Evolutionary conservation across 2,329 filamentous ascomycete genomes (phyloP), one percentile per base, ranked within the genome.

Genomic region (Sporothrix euskadiensis): DNA sequence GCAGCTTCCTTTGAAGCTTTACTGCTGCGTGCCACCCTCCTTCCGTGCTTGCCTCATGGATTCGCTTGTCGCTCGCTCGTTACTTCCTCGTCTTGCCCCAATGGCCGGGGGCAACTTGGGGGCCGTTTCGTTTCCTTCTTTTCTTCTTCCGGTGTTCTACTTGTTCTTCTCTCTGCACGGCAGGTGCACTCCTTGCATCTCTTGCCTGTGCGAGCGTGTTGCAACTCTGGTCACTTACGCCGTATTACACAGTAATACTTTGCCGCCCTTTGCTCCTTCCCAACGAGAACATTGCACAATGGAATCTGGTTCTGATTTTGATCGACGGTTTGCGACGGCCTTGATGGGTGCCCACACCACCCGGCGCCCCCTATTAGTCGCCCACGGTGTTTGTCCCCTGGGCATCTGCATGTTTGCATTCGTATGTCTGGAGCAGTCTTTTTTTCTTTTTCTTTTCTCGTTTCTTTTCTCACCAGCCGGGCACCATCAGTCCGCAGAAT

Each of bases 21-120:
- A n/a, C 59, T 35, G 59, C 35, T 44, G 57, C 57, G 57, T 63
- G 59, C 59, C 35, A 63, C 59, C 59, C 59, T 22, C 35, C 35
- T 41, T n/a, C 59, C 35, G 7, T 39, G 10, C 56, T 19, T 10
- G 3, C 19, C 49, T 22, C 12, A 44, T 12, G 41, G 41, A 3
- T 44, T 30, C 26, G 9, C 26, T 57, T 14, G 8, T 57, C 22
- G 19, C 52, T 30, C 12, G 9, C 26, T 57, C 54, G 49, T n/a
- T 52, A 5, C 54, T 30, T 30, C 54, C 54, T 63, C 22, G 2
- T 7, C 19, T 41, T 16, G 9, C 54, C 32, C 30, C 57, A 39
- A 39, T 39, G 57, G 56, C 35, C 9, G 59, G 41, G 35, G 35
- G 35, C 59, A 8, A 41, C 19, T 63, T 26, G 59, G 59, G 59